Percentiles rank a stretch among this genome's conserved stretches.
phyloP scores from a whole-genome alignment of 2,329 filamentous ascomycete species.

The Calonectria ilicicola region DNA sequence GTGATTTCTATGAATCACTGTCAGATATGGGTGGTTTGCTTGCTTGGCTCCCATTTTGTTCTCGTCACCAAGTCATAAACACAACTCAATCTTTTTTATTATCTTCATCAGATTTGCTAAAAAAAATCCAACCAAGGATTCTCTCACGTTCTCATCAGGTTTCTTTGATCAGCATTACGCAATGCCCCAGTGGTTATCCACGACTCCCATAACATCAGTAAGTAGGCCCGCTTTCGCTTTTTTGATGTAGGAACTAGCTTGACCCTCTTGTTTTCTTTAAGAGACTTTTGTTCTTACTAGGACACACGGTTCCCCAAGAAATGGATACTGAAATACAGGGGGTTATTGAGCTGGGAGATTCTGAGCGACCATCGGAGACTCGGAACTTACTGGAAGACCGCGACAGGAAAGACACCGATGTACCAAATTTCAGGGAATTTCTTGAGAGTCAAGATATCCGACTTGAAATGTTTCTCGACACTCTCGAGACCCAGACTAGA shows the following conservation, averaged over 20 bases:
- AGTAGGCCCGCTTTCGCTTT: neutral
- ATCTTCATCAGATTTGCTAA: too few relatives aligned
- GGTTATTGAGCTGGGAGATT: neutral
- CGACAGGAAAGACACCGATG: neutral
- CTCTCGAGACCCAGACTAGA: neutral
- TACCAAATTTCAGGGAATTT: too few relatives aligned
- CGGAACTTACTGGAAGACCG: neutral
- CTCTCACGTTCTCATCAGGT: too few relatives aligned
- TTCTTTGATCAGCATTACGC: neutral
- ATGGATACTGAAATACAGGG: too few relatives aligned
- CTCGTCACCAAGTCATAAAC: too few relatives aligned
- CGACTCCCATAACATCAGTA: neutral
- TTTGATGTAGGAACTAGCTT: neutral
- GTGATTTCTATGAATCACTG: neutral
- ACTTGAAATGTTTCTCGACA: neutral
- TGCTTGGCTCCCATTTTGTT: neutral
- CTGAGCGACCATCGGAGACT: neutral
- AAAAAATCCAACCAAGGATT: too few relatives aligned
- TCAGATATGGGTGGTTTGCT: neutral
- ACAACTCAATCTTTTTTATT: neutral
- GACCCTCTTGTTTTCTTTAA: neutral
- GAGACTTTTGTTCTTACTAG: neutral
- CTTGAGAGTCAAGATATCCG: neutral
- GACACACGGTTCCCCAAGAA: accelerated
- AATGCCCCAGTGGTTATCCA: neutral